phyloP scores from a whole-genome alignment of 495 filamentous ascomycete genomes.

The Neurospora sp. region DNA sequence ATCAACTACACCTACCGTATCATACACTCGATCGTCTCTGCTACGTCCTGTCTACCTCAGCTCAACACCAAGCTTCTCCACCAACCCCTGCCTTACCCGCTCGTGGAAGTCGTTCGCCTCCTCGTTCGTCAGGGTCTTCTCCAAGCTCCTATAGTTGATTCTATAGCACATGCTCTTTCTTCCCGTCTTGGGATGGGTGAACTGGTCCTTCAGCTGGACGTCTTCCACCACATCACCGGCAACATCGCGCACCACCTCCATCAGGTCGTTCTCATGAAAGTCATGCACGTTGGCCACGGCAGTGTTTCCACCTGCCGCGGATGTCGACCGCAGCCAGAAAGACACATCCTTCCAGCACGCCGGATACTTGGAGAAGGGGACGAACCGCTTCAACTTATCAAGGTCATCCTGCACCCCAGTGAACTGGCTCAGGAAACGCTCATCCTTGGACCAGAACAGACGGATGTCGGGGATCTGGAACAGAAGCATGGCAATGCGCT shows the following conservation, averaged over 20 bases:
- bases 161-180: slow-evolving; percentile 82
- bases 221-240: slow-evolving; percentile 81
- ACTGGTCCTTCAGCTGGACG: slow-evolving; percentile 69
- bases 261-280: slow-evolving; percentile 93
- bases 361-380: slow-evolving; percentile 83
- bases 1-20: not conserved
- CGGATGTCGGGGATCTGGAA: slow-evolving; percentile 94
- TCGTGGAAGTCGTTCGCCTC: slow-evolving; percentile 72
- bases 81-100: slow-evolving; percentile 49
- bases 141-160: slow-evolving; percentile 83
- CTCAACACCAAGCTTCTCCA: slow-evolving; percentile 66
- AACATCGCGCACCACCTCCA: slow-evolving; percentile 79
- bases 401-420: slow-evolving; percentile 39
- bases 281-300: slow-evolving; percentile 28
- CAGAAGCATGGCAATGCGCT: slow-evolving; percentile 91
- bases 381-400: slow-evolving; percentile 51
- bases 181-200: slow-evolving; percentile 77
- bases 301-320: slow-evolving; percentile 38
- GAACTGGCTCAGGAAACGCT: slow-evolving; percentile 78
- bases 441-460: slow-evolving; percentile 89
- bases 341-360: slow-evolving; percentile 82
- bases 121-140: slow-evolving; percentile 73
- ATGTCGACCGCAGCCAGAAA: slow-evolving; percentile 69
- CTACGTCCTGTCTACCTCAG: slow-evolving; percentile 44
- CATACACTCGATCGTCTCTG: not conserved